phyloP scores from a whole-genome alignment of 164 flowering plant species.

The Piper betle region DNA sequence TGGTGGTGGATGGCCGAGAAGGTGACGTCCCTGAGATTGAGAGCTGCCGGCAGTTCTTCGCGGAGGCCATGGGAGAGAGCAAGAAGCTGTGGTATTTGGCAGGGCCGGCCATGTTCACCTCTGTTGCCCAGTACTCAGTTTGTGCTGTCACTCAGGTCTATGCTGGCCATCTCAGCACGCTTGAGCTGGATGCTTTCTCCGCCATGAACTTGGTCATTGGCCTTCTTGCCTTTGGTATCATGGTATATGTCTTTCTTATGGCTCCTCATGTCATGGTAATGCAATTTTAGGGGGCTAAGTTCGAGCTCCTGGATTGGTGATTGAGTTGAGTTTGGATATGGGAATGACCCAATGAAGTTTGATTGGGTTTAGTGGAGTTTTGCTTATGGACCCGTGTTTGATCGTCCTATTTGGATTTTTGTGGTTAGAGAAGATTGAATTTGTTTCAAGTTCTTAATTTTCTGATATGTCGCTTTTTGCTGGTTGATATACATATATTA shows the following conservation, averaged over 20 bases:
- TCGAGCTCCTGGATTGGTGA: not conserved
- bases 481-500: too few relatives aligned
- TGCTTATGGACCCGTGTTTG: not conserved
- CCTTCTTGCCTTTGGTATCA: too few relatives aligned
- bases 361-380: not conserved
- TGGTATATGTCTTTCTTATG: constrained; percentile 1
- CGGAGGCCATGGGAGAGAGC: constrained; percentile 7
- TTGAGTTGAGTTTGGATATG: not conserved
- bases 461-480: too few relatives aligned
- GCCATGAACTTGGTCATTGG: too few relatives aligned
- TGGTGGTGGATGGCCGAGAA: not conserved
- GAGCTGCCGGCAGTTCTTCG: not conserved
- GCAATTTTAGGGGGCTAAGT: not conserved
- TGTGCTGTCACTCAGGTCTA: constrained; percentile 19
- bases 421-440: too few relatives aligned
- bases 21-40: not conserved
- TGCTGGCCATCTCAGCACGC: constrained; percentile 18
- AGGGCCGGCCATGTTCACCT: constrained; percentile 21
- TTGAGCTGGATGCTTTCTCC: constrained; percentile 25
- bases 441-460: too few relatives aligned
- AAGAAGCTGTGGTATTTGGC: constrained; percentile 23
- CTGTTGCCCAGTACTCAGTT: constrained; percentile 20
- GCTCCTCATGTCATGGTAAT: not conserved
- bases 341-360: not conserved
- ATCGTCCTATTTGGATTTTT: too few relatives aligned